phyloP scores from a whole-genome alignment of 2,329 filamentous ascomycete genomes.

The Alternaria brassicicola region DNA sequence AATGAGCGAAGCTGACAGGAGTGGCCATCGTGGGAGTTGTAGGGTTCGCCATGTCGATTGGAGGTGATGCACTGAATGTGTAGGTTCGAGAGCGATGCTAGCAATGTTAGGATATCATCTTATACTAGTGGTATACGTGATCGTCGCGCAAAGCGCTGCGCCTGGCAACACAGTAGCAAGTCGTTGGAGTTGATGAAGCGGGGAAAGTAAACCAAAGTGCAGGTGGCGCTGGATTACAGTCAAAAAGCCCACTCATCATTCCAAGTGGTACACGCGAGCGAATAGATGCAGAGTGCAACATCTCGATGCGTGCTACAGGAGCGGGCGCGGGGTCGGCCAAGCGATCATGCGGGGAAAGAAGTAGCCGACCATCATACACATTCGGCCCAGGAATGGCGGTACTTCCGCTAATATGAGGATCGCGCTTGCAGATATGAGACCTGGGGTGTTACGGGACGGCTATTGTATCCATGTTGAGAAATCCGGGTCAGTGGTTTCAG shows the following conservation, averaged over 20 bases:
- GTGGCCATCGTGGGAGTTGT: background rate
- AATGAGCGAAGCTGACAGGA: slow-evolving; percentile 3
- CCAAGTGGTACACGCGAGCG: background rate
- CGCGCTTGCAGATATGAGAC: background rate
- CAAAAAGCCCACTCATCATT: background rate
- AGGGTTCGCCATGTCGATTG: background rate
- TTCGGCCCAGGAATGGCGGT: background rate
- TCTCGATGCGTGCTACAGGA: background rate
- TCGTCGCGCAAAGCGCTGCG: background rate
- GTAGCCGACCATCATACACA: background rate
- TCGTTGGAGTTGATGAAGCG: background rate
- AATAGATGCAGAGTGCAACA: background rate
- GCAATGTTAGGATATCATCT: background rate
- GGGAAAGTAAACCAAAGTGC: background rate
- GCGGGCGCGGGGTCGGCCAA: background rate
- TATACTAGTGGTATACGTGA: background rate
- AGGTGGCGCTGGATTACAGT: background rate
- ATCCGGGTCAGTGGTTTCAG: background rate
- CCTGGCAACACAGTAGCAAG: background rate
- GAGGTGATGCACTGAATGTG: background rate
- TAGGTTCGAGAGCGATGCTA: background rate
- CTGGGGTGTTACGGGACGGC: background rate
- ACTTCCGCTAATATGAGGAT: background rate
- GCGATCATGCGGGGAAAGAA: background rate
- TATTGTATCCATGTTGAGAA: background rate